Conservation (phyloP, 2,329 filamentous ascomycete species). For the Fusarium pseudoanthophilum region DNA sequence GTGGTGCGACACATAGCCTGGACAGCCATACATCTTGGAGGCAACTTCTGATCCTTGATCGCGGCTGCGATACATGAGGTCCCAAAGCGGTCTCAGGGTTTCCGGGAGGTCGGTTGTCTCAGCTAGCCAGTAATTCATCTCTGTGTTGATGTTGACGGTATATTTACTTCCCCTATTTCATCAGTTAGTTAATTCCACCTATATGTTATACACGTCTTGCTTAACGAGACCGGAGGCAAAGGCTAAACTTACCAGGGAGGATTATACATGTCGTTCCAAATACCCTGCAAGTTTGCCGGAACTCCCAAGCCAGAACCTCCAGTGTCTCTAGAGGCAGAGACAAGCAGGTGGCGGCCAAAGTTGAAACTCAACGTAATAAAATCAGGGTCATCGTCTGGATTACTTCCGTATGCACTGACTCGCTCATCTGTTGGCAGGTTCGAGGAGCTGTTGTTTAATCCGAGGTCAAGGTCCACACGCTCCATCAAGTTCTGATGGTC, state of each 20-base stretch:
- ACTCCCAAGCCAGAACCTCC: background rate
- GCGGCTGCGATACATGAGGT: background rate
- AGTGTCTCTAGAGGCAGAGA: background rate
- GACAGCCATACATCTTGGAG: background rate
- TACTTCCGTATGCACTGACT: rapidly evolving
- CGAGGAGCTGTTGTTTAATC: background rate
- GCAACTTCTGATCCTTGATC: background rate
- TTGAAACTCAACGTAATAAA: background rate
- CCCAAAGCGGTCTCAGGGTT: background rate
- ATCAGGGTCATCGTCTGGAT: background rate
- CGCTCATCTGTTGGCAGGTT: background rate
- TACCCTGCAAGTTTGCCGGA: background rate
- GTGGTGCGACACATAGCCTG: background rate
- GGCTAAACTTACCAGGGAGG: background rate
- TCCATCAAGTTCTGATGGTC: background rate
- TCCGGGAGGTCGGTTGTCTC: background rate
- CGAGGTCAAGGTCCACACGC: background rate
- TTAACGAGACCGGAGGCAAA: too few relatives aligned
- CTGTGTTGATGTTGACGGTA: background rate
- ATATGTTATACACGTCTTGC: too few relatives aligned
- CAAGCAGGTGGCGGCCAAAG: background rate
- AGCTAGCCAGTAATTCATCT: background rate
- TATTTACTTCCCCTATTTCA: background rate
- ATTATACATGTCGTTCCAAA: background rate
- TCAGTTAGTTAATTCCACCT: background rate